Conservation (phyloP, 257 asterid genomes). For the Fraxinus pennsylvanica region DNA sequence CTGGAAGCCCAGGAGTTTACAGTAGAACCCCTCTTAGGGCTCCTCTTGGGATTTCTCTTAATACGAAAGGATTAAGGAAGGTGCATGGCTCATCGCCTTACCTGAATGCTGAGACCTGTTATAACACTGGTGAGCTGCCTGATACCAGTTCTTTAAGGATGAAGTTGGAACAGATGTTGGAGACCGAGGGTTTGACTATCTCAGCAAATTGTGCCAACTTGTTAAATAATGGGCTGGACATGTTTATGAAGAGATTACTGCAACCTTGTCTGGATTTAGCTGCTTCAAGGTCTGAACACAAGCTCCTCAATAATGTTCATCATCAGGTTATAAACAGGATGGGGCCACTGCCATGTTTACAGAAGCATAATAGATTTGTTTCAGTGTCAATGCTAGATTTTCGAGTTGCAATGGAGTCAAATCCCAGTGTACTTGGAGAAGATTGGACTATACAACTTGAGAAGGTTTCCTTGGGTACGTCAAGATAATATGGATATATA, state of each 20-base stretch:
- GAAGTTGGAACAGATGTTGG: slow-evolving; percentile 53
- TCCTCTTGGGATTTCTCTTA: slow-evolving; percentile 60
- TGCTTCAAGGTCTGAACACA: slow-evolving; percentile 41
- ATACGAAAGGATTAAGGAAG: slow-evolving; percentile 39
- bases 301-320: slow-evolving; percentile 27
- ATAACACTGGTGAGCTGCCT: slow-evolving; percentile 49
- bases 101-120: slow-evolving; percentile 43
- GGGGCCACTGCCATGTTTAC: slow-evolving; percentile 30
- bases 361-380: slow-evolving; percentile 25
- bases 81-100: slow-evolving; percentile 32
- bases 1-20: slow-evolving; percentile 54
- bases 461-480: slow-evolving; percentile 42
- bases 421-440: slow-evolving; percentile 59
- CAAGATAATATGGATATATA: slow-evolving; percentile 36
- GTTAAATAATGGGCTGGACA: slow-evolving; percentile 62
- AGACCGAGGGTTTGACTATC: slow-evolving; percentile 45
- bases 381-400: slow-evolving; percentile 56
- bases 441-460: slow-evolving; percentile 62
- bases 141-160: slow-evolving; percentile 46
- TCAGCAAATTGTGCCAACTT: slow-evolving; percentile 52
- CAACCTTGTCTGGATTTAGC: slow-evolving; percentile 58
- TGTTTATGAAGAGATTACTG: slow-evolving; percentile 53
- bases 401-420: slow-evolving; percentile 50
- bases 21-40: slow-evolving; percentile 59
- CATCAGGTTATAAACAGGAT: slow-evolving; percentile 36